phyloP scores from a whole-genome alignment of 2,329 filamentous ascomycete species.

The Amesomyces nigricolor region DNA sequence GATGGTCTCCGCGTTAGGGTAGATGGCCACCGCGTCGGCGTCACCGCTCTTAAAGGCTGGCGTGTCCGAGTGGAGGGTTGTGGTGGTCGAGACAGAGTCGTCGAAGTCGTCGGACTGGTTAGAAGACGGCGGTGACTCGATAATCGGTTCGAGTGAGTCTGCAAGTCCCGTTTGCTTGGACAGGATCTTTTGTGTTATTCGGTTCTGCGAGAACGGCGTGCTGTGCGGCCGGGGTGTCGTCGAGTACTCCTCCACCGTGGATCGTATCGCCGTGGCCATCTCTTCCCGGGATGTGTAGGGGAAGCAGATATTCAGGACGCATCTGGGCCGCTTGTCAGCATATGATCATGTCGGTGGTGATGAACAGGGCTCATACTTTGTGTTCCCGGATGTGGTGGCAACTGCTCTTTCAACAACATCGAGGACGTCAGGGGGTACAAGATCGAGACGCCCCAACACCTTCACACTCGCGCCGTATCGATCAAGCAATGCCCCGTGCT shows the following conservation, averaged over 20 bases:
- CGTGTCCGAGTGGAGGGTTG: slow-evolving; percentile 52
- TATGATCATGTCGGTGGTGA: not conserved
- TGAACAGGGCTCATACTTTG: slow-evolving; percentile 46
- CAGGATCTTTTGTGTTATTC: slow-evolving; percentile 80
- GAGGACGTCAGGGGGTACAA: slow-evolving; percentile 82
- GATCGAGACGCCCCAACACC: slow-evolving; percentile 74
- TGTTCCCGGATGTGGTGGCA: slow-evolving; percentile 81
- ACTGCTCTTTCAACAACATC: slow-evolving; percentile 83
- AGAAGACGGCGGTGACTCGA: slow-evolving; percentile 40
- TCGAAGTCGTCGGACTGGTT: slow-evolving; percentile 44
- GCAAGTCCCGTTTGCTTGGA: slow-evolving; percentile 53
- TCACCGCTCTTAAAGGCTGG: slow-evolving; percentile 37
- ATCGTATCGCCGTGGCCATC: slow-evolving; percentile 82
- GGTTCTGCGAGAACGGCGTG: slow-evolving; percentile 77
- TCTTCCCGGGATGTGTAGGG: slow-evolving; percentile 95
- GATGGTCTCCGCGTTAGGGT: slow-evolving; percentile 77
- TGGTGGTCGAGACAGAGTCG: slow-evolving; percentile 55
- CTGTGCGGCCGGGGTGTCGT: slow-evolving; percentile 60
- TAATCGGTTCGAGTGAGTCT: slow-evolving; percentile 45
- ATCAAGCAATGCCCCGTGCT: slow-evolving; percentile 89
- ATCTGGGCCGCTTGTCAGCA: slow-evolving; percentile 33
- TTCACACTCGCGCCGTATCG: slow-evolving; percentile 85
- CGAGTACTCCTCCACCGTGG: slow-evolving; percentile 82
- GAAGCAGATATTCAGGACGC: slow-evolving; percentile 86
- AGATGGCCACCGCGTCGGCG: slow-evolving; percentile 35